Conservation (phyloP, 2,329 filamentous ascomycete species). For the Phyllosticta ampelicida region DNA sequence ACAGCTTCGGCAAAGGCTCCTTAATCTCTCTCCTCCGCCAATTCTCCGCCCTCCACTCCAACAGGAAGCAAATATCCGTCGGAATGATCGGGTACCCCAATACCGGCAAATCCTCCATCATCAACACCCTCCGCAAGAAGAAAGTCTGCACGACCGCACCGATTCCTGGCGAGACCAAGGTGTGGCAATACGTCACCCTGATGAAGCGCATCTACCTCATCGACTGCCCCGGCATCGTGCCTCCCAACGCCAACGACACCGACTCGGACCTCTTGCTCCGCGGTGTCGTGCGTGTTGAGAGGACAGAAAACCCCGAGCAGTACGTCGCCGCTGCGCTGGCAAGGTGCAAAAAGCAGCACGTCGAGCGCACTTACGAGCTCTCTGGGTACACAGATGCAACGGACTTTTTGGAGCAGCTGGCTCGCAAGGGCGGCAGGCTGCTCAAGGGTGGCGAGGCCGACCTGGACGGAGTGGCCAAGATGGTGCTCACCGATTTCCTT, state of each 20-base stretch:
- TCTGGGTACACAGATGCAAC: constrained; percentile 60
- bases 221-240: constrained; percentile 93
- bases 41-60: constrained; percentile 79
- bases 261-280: constrained; percentile 81
- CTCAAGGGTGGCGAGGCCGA: constrained; percentile 92
- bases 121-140: constrained; percentile 91
- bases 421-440: constrained; percentile 74
- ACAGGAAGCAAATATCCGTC: constrained; percentile 89
- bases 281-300: constrained; percentile 88
- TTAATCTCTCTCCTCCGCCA: constrained; percentile 85
- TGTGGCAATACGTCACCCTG: constrained; percentile 94
- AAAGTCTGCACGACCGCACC: constrained; percentile 89
- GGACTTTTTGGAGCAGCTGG: constrained; percentile 77
- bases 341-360: constrained; percentile 73
- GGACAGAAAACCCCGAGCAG: constrained; percentile 91
- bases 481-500: constrained; percentile 93
- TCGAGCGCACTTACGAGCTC: constrained; percentile 87
- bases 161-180: constrained; percentile 92
- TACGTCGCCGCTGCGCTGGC: constrained; percentile 78
- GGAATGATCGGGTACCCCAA: constrained; percentile 87
- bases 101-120: constrained; percentile 91
- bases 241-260: constrained; percentile 72
- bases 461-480: constrained; percentile 88
- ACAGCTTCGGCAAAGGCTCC: constrained; percentile 92
- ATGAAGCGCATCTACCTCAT: constrained; percentile 95